These are phyloP conservation scores for Odontarrhena argentea DNA, from an alignment of 345 rosid genomes.

Conservation along the genomic window DNA sequence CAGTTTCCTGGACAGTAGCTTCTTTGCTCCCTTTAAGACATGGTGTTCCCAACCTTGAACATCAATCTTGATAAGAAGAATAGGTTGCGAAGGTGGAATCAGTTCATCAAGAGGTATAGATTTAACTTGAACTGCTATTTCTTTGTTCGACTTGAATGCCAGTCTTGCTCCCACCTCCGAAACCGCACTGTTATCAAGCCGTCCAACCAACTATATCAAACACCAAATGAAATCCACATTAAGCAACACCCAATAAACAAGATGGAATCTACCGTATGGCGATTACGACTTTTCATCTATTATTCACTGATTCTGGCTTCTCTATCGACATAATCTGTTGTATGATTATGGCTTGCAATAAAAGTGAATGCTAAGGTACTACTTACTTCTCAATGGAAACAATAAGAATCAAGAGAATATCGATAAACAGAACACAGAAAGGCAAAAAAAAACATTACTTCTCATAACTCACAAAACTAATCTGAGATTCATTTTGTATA, in stretches of 20 bases:
- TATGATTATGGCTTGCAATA: neutral
- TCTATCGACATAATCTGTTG: neutral
- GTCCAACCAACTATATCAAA: slow-evolving; percentile 75
- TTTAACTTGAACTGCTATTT: slow-evolving; percentile 83
- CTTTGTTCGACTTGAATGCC: slow-evolving; percentile 95
- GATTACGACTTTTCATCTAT: neutral
- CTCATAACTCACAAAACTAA: slow-evolving; percentile 1
- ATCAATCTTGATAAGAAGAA: slow-evolving; percentile 79
- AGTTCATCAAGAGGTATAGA: slow-evolving; percentile 81
- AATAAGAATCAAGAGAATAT: neutral
- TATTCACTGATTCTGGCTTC: slow-evolving; percentile 1
- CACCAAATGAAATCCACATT: slow-evolving; percentile 12
- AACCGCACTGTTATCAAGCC: slow-evolving; percentile 95
- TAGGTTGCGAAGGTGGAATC: slow-evolving; percentile 57
- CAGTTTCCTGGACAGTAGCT: slow-evolving; percentile 70
- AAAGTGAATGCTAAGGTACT: neutral
- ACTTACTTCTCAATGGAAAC: neutral
- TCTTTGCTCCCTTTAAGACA: slow-evolving; percentile 81
- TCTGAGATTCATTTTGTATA: slow-evolving; percentile 23
- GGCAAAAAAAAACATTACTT: too few relatives aligned
- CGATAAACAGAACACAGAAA: neutral
- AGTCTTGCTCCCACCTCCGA: slow-evolving; percentile 86
- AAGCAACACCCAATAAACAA: slow-evolving; percentile 13
- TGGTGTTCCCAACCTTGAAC: slow-evolving; percentile 99
- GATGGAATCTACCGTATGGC: neutral